A percentile compares a stretch with the other conserved stretches of the same genome.
phyloP scores from a whole-genome alignment of 495 filamentous ascomycete species.

The Hypoxylon fragiforme region DNA sequence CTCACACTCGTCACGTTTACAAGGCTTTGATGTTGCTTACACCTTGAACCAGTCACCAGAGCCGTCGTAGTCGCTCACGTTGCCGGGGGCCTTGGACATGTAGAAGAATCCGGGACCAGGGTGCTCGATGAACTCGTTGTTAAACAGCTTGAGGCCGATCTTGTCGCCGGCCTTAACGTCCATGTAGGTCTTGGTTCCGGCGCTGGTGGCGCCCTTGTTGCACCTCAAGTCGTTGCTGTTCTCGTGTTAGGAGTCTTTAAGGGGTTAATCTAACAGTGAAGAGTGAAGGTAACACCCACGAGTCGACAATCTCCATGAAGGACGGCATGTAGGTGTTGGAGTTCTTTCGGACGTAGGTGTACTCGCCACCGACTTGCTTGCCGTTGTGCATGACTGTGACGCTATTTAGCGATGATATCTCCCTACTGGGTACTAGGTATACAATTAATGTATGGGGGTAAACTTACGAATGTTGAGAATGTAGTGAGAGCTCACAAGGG shows the following conservation, averaged over 20 bases:
- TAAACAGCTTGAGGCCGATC: conserved; percentile 50
- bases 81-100: conserved; percentile 52
- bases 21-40: conserved; percentile 35
- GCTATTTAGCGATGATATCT: conserved; percentile 9
- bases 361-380: conserved; percentile 42
- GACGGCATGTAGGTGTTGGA: conserved; percentile 47
- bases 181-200: conserved; percentile 35
- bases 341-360: conserved; percentile 46
- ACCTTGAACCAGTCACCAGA: conserved; percentile 58
- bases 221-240: conserved; percentile 50
- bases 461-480: conserved; percentile 44
- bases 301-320: conserved; percentile 45
- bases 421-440: no score
- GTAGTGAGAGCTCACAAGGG: conserved; percentile 42
- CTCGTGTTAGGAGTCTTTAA: conserved; percentile 4
- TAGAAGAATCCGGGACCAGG: conserved; percentile 51
- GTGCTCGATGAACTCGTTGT: conserved; percentile 53
- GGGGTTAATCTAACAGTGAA: background rate
- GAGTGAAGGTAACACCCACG: conserved; percentile 6
- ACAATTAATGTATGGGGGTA: conserved; percentile 7
- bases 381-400: conserved; percentile 42
- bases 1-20: background rate
- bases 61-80: conserved; percentile 50
- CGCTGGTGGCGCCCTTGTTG: conserved; percentile 46
- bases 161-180: conserved; percentile 50